A percentile compares a stretch with the other conserved stretches of the same genome.
These are phyloP conservation scores for Fraxinus excelsior DNA, from an alignment of 257 asterid genomes.

Conservation along the genomic window DNA sequence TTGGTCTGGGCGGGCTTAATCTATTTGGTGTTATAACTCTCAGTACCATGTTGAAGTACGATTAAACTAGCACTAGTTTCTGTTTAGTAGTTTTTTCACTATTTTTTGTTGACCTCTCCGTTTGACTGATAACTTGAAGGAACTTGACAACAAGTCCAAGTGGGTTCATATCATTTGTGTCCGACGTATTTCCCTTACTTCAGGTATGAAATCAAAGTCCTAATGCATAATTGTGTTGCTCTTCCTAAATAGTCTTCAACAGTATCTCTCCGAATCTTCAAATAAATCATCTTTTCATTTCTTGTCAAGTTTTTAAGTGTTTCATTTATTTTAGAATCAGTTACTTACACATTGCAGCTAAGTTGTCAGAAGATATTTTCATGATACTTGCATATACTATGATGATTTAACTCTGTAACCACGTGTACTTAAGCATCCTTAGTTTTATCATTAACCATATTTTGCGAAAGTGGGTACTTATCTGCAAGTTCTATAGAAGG, in stretches of 20 bases:
- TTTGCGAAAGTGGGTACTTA: neutral
- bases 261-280: neutral
- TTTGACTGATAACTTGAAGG: constrained; percentile 57
- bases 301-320: neutral
- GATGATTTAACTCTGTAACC: neutral
- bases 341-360: neutral
- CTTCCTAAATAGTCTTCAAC: neutral
- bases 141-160: constrained; percentile 52
- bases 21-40: constrained; percentile 84
- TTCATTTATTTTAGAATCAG: neutral
- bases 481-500: neutral
- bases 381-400: neutral
- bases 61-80: constrained; percentile 33
- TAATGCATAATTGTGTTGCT: constrained; percentile 13
- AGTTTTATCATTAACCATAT: neutral
- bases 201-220: constrained; percentile 55
- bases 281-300: neutral
- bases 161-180: constrained; percentile 79
- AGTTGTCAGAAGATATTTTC: neutral
- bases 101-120: constrained; percentile 35
- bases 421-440: neutral
- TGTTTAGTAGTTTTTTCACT: constrained; percentile 12
- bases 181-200: constrained; percentile 80
- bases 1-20: constrained; percentile 94
- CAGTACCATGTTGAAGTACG: constrained; percentile 89